Evolutionary conservation across 2,329 filamentous ascomycete genomes (phyloP).

Genomic region (Beauveria bassiana): DNA sequence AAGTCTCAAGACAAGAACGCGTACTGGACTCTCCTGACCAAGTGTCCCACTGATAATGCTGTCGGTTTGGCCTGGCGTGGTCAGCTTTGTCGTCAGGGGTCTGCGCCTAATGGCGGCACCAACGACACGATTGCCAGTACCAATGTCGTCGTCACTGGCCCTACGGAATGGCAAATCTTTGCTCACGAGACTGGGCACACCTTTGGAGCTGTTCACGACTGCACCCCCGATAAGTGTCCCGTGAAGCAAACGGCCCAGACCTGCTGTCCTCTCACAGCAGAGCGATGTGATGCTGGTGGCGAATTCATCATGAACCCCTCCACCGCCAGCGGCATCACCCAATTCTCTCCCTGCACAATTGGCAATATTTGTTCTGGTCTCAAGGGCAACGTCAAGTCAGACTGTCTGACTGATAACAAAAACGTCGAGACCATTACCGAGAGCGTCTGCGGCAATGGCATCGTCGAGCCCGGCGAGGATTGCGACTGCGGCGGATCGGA

Average conservation of each 20-base stretch:
- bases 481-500: conserved; percentile 83
- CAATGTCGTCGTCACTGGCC: conserved; percentile 81
- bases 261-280: conserved; percentile 71
- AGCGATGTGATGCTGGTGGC: conserved; percentile 66
- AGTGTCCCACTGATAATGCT: conserved; percentile 71
- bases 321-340: conserved; percentile 61
- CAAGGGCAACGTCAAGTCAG: conserved; percentile 64
- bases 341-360: conserved; percentile 81
- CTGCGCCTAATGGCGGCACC: conserved; percentile 44
- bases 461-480: conserved; percentile 88
- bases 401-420: conserved; percentile 78
- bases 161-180: conserved; percentile 89
- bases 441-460: conserved; percentile 90
- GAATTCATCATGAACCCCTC: conserved; percentile 95
- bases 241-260: conserved; percentile 42
- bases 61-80: conserved; percentile 92
- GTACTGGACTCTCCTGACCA: conserved; percentile 86
- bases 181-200: conserved; percentile 93
- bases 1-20: conserved; percentile 70
- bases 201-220: conserved; percentile 94
- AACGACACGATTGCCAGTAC: conserved; percentile 74
- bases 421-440: conserved; percentile 74
- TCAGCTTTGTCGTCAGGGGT: conserved; percentile 63
- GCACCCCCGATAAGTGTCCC: conserved; percentile 62
- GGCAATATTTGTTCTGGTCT: conserved; percentile 92